phyloP scores from a whole-genome alignment of 2,329 filamentous ascomycete species.

The Stachybotrys elegans region DNA sequence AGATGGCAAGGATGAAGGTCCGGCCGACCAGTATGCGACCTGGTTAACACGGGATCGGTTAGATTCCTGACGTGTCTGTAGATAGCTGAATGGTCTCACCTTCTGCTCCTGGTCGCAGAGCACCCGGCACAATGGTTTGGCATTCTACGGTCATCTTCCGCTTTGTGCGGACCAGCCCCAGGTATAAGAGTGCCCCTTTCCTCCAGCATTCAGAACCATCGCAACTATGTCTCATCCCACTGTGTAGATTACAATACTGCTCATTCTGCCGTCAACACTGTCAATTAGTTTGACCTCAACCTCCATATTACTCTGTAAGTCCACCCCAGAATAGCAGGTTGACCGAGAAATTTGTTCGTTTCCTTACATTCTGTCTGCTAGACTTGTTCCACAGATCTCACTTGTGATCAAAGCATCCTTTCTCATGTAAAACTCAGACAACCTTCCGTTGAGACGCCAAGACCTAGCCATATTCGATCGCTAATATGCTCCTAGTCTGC shows the following conservation, averaged over 20 bases:
- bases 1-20: background rate
- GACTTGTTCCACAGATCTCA: background rate
- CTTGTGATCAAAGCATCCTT: too few relatives aligned
- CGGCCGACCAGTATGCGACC: background rate
- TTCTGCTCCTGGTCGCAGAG: slow-evolving; percentile 1
- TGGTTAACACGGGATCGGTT: slow-evolving; percentile 1
- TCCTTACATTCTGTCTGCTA: background rate
- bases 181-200: slow-evolving; percentile 1
- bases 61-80: slow-evolving; percentile 1
- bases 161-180: slow-evolving; percentile 1
- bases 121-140: background rate
- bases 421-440: too few relatives aligned
- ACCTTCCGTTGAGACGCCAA: too few relatives aligned
- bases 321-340: background rate
- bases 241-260: background rate
- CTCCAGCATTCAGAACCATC: slow-evolving; percentile 1
- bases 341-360: background rate
- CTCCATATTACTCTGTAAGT: background rate
- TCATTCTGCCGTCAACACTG: slow-evolving; percentile 1
- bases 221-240: slow-evolving; percentile 1
- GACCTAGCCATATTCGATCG: too few relatives aligned
- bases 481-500: too few relatives aligned
- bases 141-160: background rate
- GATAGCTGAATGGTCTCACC: background rate
- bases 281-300: background rate